Base-by-base conservation (phyloP, 371 early-diverging fungal genomes). In the Parasitella parasitica region DNA sequence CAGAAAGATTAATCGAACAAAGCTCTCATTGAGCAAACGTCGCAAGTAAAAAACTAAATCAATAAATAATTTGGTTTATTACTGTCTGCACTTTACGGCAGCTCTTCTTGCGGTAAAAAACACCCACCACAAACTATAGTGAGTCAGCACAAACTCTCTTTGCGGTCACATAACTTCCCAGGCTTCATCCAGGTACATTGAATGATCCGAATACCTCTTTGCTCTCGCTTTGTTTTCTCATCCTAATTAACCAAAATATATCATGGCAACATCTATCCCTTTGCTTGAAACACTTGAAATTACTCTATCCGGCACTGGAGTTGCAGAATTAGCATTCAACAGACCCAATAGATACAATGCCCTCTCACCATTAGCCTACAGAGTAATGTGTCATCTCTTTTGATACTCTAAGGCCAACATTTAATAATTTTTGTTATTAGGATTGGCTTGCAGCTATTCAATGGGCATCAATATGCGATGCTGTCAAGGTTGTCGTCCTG, bases 281-380 rank as follows among this genome's bases (percentile, higher is more conserved):
- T 66, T 72, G 59, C 77, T 87, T 39, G 72, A 85, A 66, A 76
- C 79, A 5, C 70, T 87, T 54, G 74, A 75, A 32, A 77, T 87
- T 39, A 79, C 73, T 26, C 55, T 87, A 12, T 75, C 75, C 34
- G 55, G 73, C 4, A 73, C 78, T 7, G 88, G 90, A 39, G 88
- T 89, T 7, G 79, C 80, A 28, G 83, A 89, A 34, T 76, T 90
- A 57, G 76, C 85, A 2, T 87, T 89, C 62, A 91, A 89, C 72
- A 81, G 87, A 20, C 90, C 91, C 20, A 66, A 77, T 43, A 71
- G 71, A 13, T 84, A 80, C 67, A 91, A 90, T 68, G 81, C 90
- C 13, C 70, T 91, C 54, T 76, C 79, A 37, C 80, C 86, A n/a
- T 76, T 76, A 48, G 78, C 78, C 6, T 91, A 90, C 57, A 71